phyloP scores from a whole-genome alignment of 2,329 filamentous ascomycete species.

The Chaetomiaceae sp. region DNA sequence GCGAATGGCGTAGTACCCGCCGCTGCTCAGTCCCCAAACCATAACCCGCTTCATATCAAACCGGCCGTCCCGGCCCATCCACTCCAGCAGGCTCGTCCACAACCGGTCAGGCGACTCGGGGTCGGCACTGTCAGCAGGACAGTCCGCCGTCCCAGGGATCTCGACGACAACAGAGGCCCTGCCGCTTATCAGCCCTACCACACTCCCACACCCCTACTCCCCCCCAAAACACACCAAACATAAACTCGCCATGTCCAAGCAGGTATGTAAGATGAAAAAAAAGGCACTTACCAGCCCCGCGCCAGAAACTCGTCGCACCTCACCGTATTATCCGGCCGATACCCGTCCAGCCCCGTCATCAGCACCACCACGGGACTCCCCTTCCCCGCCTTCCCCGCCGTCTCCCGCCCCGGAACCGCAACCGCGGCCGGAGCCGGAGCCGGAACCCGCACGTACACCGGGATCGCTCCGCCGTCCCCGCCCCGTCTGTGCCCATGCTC shows the following conservation, averaged over 20 bases:
- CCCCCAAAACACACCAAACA: neutral
- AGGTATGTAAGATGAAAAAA: no score
- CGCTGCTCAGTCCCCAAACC: slow-evolving; percentile 61
- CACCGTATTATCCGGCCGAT: slow-evolving; percentile 58
- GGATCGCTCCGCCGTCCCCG: slow-evolving; percentile 53
- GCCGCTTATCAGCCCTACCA: neutral
- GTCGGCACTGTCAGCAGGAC: slow-evolving; percentile 59
- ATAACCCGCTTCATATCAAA: slow-evolving; percentile 56
- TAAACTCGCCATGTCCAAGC: no score
- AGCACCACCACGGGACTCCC: slow-evolving; percentile 49
- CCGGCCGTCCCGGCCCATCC: slow-evolving; percentile 45
- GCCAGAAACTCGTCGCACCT: slow-evolving; percentile 58
- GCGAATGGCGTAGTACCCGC: slow-evolving; percentile 65
- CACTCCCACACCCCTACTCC: no score
- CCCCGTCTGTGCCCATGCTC: slow-evolving; percentile 50
- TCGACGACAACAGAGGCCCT: slow-evolving; percentile 57
- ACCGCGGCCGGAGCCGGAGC: no score
- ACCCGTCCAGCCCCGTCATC: slow-evolving; percentile 59
- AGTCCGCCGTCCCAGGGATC: slow-evolving; percentile 65
- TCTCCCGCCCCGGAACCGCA: neutral
- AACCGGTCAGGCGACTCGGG: slow-evolving; percentile 56
- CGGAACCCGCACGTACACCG: slow-evolving; percentile 62
- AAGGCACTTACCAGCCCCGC: slow-evolving; percentile 46
- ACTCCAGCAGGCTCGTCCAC: slow-evolving; percentile 58
- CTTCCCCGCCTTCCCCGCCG: slow-evolving; percentile 30